Conservation (phyloP, 2,329 filamentous ascomycete species). For the Colletotrichum sp. region DNA sequence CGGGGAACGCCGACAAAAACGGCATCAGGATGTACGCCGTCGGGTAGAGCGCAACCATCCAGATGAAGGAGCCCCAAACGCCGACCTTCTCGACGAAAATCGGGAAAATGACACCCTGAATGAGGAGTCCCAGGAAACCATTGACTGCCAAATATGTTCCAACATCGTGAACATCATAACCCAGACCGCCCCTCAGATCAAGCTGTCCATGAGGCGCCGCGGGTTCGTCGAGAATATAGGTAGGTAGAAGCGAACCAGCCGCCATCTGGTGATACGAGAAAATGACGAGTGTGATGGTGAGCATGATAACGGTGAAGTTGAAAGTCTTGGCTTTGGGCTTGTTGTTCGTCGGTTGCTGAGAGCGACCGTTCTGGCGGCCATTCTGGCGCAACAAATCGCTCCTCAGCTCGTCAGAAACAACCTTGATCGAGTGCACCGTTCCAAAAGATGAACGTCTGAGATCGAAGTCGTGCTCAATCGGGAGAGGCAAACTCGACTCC, state of each 20-base stretch:
- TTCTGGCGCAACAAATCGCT: not conserved
- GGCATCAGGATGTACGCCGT: constrained; percentile 73
- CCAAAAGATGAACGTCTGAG: constrained; percentile 43
- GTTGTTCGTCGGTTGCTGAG: not conserved
- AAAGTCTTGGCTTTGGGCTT: constrained; percentile 33
- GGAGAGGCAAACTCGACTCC: constrained; percentile 38
- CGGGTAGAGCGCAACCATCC: constrained; percentile 71
- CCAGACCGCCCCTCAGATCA: constrained; percentile 65
- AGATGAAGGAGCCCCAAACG: constrained; percentile 69
- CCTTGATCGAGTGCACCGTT: constrained; percentile 44
- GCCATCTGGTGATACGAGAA: constrained; percentile 53
- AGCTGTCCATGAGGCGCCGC: constrained; percentile 30
- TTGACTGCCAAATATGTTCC: constrained; percentile 74
- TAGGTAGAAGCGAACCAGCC: constrained; percentile 45
- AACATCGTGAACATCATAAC: constrained; percentile 67
- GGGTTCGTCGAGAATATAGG: constrained; percentile 45
- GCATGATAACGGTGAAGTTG: constrained; percentile 43
- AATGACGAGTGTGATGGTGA: constrained; percentile 43
- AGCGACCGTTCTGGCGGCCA: not conserved
- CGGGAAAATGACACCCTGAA: constrained; percentile 76
- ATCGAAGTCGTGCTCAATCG: constrained; percentile 39
- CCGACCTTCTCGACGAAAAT: constrained; percentile 67
- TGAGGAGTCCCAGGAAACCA: constrained; percentile 73
- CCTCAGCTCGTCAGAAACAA: constrained; percentile 26
- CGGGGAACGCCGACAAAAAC: constrained; percentile 66